These are phyloP conservation scores for Botrytis cinerea DNA, from an alignment of 2,329 filamentous ascomycete species.

Conservation along the genomic window DNA sequence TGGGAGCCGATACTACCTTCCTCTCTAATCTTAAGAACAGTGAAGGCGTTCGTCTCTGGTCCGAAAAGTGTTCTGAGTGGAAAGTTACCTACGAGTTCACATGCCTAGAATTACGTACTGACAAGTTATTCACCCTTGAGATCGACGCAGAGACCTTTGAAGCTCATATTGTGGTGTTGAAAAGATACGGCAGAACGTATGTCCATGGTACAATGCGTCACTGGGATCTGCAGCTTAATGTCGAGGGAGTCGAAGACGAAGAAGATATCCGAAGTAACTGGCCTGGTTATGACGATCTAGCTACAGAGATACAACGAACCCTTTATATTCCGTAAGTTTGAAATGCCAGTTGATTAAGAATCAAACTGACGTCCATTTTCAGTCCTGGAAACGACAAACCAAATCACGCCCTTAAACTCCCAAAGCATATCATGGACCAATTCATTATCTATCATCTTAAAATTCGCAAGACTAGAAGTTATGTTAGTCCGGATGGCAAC, in stretches of 20 bases:
- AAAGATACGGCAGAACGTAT: conserved; percentile 33
- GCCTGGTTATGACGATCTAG: conserved; percentile 29
- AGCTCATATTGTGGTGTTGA: conserved; percentile 27
- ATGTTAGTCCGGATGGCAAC: conserved; percentile 22
- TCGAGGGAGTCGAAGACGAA: conserved; percentile 27
- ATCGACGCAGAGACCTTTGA: conserved; percentile 39
- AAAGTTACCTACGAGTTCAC: conserved; percentile 36
- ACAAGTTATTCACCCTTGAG: conserved; percentile 33
- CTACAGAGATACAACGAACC: conserved; percentile 27
- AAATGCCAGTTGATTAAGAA: background rate
- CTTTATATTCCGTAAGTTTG: conserved; percentile 38
- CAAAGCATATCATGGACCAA: conserved; percentile 1
- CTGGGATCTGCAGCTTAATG: conserved; percentile 39
- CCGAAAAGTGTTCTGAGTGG: conserved; percentile 26
- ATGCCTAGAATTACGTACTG: conserved; percentile 30
- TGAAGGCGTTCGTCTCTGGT: conserved; percentile 34
- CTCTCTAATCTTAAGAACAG: conserved; percentile 33
- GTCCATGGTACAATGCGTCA: conserved; percentile 39
- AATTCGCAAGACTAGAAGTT: conserved; percentile 24
- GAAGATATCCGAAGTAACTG: conserved; percentile 24
- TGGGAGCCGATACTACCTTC: conserved; percentile 34
- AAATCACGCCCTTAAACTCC: conserved; percentile 20
- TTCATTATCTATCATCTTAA: conserved; percentile 15
- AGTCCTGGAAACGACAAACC: conserved; percentile 23
- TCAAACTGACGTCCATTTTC: background rate